A percentile compares a stretch with the other conserved stretches of the same genome.
phyloP scores from a whole-genome alignment of 441 rosid genomes.

The Populus trichocarpa region DNA sequence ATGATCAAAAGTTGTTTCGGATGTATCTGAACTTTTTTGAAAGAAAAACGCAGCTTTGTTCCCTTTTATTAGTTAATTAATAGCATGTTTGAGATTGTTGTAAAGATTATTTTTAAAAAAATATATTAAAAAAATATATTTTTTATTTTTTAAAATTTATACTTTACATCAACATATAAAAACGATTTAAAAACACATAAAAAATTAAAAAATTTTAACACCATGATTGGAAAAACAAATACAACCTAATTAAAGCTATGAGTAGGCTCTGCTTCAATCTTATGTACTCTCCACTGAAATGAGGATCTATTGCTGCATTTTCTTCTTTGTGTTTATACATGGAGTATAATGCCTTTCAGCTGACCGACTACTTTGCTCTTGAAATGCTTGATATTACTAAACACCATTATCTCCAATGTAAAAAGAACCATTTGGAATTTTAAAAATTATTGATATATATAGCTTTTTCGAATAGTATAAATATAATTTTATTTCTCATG shows the following conservation, averaged over 20 bases:
- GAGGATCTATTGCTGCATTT: background rate
- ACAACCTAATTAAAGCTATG: background rate
- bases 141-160: no score
- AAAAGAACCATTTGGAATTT: no score
- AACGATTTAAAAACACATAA: no score
- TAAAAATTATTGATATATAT: no score
- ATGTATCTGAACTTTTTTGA: constrained; percentile 9
- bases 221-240: no score
- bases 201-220: no score
- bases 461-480: no score
- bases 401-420: background rate
- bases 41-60: background rate
- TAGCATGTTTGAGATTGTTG: no score
- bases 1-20: constrained; percentile 1
- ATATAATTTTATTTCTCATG: background rate
- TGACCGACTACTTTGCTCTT: background rate
- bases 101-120: no score
- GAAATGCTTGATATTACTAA: background rate
- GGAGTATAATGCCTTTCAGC: background rate
- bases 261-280: background rate
- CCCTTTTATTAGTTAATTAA: background rate
- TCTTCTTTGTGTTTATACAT: background rate
- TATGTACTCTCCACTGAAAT: background rate
- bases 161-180: no score
- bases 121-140: no score